A percentile compares a stretch with the other conserved stretches of the same genome.
Conservation (phyloP, 2,329 filamentous ascomycete genomes). For the Alternaria arbusti region DNA sequence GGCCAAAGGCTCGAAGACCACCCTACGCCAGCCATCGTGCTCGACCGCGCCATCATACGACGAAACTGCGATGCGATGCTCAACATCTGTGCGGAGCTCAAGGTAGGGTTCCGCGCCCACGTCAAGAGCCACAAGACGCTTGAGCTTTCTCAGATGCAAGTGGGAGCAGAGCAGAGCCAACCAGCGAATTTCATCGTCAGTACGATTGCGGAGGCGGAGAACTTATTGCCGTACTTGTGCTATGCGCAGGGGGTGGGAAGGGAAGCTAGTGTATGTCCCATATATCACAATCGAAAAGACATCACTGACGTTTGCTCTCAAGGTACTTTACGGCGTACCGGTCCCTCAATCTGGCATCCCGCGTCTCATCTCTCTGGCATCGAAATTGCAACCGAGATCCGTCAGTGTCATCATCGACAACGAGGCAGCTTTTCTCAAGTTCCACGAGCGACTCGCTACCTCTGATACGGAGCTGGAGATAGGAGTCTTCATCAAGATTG, state of each 20-base stretch:
- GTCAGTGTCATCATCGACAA: constrained; percentile 75
- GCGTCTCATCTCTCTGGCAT: constrained; percentile 65
- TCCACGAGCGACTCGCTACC: constrained; percentile 45
- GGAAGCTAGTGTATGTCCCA: constrained; percentile 62
- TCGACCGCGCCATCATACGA: constrained; percentile 71
- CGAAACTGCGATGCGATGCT: constrained; percentile 77
- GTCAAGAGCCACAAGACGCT: constrained; percentile 86
- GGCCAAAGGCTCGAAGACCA: constrained; percentile 67
- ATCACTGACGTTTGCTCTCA: background rate
- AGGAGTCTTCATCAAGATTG: constrained; percentile 73
- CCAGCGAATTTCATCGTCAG: constrained; percentile 72
- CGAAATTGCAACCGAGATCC: constrained; percentile 58
- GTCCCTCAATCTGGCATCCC: constrained; percentile 66
- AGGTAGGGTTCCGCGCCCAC: constrained; percentile 74
- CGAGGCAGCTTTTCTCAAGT: constrained; percentile 53
- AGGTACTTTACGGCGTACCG: constrained; percentile 76
- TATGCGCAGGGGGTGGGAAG: constrained; percentile 63
- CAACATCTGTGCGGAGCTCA: constrained; percentile 63
- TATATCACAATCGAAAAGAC: background rate
- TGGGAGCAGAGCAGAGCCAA: constrained; percentile 57
- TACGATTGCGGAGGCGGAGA: constrained; percentile 76
- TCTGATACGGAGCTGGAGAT: constrained; percentile 45
- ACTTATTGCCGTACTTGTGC: constrained; percentile 65
- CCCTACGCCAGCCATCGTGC: constrained; percentile 69
- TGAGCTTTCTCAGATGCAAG: constrained; percentile 71